Evolutionary conservation across 441 rosid species (phyloP), one percentile per base, ranked within the genome.

Genomic region (Flueggea neowawraea): DNA sequence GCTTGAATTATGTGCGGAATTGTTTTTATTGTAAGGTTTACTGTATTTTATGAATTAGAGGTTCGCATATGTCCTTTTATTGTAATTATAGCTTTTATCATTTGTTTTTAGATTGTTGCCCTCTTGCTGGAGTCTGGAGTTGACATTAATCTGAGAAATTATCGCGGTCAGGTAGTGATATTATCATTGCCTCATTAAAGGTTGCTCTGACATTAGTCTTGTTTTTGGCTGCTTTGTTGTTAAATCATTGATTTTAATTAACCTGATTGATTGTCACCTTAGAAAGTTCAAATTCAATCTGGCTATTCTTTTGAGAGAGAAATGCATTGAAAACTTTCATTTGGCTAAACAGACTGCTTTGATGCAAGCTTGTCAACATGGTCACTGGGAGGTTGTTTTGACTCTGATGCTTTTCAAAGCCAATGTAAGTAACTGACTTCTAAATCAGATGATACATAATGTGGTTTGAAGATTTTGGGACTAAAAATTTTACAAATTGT

Each of bases 331-430:
- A 16, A 16, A 6, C 7, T 15, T 56, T 56, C n/a, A 6, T 47
- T 58, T 68, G 55, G 63, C 61, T 58, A 55, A 65, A 50, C 83
- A 92, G 97, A 94, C 95, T 54, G 95, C 97, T 72, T 76, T 94
- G 85, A 94, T 94, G 97, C 98, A 94, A 87, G 97, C 98, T 68
- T 89, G 98, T 84, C 96, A 94, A 67, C 78, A 90, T 80, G 97
- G 98, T 68, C 96, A 94, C 67, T 94, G 96, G 98, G 96, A 94
- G 72, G 97, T 89, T 71, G 97, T 91, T 74, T 83, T 83, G 75
- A 83, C 75, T 60, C 76, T 94, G 68, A 80, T 91, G 82, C 96
- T 94, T 66, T 91, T 83, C 73, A 84, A 81, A 75, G 95, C 97
- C 66, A 89, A 84, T 78, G 97, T 93, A 79, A 78, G 97, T 6